Base-by-base conservation (phyloP, 2,329 filamentous ascomycete species). In the Colletotrichum cordylinicola region DNA sequence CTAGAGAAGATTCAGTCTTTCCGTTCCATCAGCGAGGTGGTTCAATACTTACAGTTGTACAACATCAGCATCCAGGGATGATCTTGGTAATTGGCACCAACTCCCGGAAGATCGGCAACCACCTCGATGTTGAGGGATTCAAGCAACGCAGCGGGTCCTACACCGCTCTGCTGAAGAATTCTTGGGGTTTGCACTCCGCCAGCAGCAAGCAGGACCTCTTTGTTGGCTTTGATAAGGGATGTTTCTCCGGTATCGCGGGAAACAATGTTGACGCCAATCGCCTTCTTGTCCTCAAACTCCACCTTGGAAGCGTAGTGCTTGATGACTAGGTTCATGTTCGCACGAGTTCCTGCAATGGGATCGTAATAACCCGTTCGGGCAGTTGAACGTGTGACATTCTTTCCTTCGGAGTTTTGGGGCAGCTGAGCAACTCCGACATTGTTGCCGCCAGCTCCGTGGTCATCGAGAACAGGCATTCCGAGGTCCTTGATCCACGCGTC, bases 81-180 rank as follows among this genome's bases (percentile, higher is more conserved):
- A 18, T 77, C 76, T 37, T 77, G 76, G 29, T 74, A 76, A 52
- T 77, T 77, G 10, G 55, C 65, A 12, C 76, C 76, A 4, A 77
- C 76, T 6, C 74, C 76, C 7, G 76, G 74, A n/a, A 77, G 74
- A 16, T 77, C 52, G 4, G 70, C 70, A 7, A 77, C 67, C 2
- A 74, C 56, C 16, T 82, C 77, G 24, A 91, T 87, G 1, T 81
- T 81, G n/a, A 86, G 81, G 7, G 78, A 76, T 1, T 81, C 70
- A 6, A 91, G 80, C 2, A 86, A 77, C 3, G 80, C 79, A 13
- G 80, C 78, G 6, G 84, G 82, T 0, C 89, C 89, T 6, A 91
- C 84, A 1, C 89, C 89, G 15, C 88, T 90, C 2, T 88, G 82
- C 77, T 90, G 86, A 1, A 91, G 83, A 3, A 90, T 79, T 56